phyloP scores from a whole-genome alignment of 208 protist genomes.

The Leishmania martiniquensis region DNA sequence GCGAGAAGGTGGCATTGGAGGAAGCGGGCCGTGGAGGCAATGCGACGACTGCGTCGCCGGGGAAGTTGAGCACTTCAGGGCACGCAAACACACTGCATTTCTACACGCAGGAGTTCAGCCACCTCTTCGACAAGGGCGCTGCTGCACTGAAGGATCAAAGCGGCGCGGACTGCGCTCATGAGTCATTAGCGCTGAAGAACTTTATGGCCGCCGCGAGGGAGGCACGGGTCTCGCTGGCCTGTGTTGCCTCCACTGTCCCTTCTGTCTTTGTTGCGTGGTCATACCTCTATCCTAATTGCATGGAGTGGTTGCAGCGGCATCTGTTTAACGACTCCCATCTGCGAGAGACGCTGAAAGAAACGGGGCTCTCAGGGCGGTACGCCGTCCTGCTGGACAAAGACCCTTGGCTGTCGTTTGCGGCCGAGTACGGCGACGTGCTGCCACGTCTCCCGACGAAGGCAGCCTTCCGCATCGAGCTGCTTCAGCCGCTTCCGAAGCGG shows the following conservation, averaged over 20 bases:
- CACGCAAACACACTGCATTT: conserved; percentile 23
- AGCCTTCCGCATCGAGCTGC: conserved; percentile 28
- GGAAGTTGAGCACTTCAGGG: neutral
- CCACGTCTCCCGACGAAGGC: conserved; percentile 21
- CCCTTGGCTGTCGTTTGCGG: conserved; percentile 69
- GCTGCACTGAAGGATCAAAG: neutral
- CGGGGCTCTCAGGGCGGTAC: conserved; percentile 31
- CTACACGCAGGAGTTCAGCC: conserved; percentile 30
- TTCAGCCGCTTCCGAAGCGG: conserved; percentile 53
- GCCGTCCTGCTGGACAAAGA: conserved; percentile 46
- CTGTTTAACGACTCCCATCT: conserved; percentile 62
- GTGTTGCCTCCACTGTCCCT: conserved; percentile 55
- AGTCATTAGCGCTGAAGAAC: conserved; percentile 20
- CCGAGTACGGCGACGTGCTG: conserved; percentile 47
- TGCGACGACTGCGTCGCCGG: neutral
- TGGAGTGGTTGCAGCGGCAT: conserved; percentile 63
- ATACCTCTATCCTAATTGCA: conserved; percentile 48
- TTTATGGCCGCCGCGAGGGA: conserved; percentile 62
- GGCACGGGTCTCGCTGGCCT: conserved; percentile 58
- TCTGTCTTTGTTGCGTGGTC: conserved; percentile 85
- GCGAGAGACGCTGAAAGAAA: conserved; percentile 25
- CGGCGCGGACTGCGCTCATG: neutral
- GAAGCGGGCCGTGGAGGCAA: no score
- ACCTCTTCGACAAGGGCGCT: conserved; percentile 12
- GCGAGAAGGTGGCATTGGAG: no score